Percentiles rank a stretch among this genome's conserved stretches.
phyloP scores from a whole-genome alignment of 306 rosid species.

The Vicia villosa region DNA sequence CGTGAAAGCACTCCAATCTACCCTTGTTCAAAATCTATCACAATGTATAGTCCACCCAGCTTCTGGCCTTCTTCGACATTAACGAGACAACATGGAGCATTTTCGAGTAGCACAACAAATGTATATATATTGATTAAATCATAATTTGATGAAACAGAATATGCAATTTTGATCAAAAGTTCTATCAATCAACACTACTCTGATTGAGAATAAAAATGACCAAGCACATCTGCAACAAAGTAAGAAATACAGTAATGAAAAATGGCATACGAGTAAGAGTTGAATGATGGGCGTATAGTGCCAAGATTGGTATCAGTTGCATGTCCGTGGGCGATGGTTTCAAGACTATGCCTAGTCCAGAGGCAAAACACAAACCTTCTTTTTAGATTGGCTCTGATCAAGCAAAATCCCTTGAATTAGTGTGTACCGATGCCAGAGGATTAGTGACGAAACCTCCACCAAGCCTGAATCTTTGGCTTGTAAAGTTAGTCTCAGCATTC shows the following conservation, averaged over 20 bases:
- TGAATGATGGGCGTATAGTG: neutral
- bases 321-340: neutral
- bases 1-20: slow-evolving; percentile 30
- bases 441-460: slow-evolving; percentile 81
- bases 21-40: slow-evolving; percentile 27
- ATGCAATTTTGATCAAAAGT: slow-evolving; percentile 7
- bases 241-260: neutral
- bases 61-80: slow-evolving; percentile 27
- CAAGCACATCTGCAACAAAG: slow-evolving; percentile 39
- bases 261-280: slow-evolving; percentile 19
- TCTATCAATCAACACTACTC: slow-evolving; percentile 6
- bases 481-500: slow-evolving; percentile 47
- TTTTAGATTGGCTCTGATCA: slow-evolving; percentile 36
- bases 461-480: slow-evolving; percentile 53
- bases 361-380: slow-evolving; percentile 40
- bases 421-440: slow-evolving; percentile 76
- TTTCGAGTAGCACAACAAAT: slow-evolving; percentile 26
- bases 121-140: slow-evolving; percentile 25
- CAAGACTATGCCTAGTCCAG: neutral
- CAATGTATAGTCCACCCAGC: slow-evolving; percentile 25
- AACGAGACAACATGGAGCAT: slow-evolving; percentile 12
- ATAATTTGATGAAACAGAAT: neutral
- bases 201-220: slow-evolving; percentile 30
- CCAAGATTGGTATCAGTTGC: slow-evolving; percentile 6
- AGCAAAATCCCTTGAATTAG: slow-evolving; percentile 46